Evolutionary conservation across 805 yeast genomes (phyloP).

Genomic region (Suhomyces kilbournensis): DNA sequence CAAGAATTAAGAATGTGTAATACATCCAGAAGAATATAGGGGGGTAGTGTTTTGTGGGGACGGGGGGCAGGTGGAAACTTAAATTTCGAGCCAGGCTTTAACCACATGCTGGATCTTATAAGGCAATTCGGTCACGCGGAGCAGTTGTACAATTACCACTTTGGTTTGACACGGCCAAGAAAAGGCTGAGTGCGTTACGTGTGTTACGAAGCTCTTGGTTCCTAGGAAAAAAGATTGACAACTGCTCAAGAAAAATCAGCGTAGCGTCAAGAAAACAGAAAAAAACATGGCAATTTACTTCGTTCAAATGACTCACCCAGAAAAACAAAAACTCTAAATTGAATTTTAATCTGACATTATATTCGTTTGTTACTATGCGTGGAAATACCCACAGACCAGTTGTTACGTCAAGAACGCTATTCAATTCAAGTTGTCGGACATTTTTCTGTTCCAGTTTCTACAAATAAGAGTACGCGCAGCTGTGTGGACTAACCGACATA

Average conservation of each 20-base stretch:
- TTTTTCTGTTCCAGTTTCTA: not conserved
- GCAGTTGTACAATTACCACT: not conserved
- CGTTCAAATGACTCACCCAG: not conserved
- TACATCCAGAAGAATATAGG: not conserved
- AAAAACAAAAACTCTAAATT: not conserved
- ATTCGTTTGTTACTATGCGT: not conserved
- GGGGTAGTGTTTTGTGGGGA: not conserved
- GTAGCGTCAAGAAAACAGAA: not conserved
- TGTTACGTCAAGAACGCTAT: not conserved
- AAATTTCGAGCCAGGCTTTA: not conserved
- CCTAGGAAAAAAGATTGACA: not conserved
- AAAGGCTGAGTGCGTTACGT: no score
- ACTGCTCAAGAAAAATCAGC: not conserved
- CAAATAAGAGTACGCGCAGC: not conserved
- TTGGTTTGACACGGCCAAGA: not conserved
- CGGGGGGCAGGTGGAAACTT: not conserved
- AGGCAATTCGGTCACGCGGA: not conserved
- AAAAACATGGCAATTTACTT: not conserved
- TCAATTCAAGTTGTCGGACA: not conserved
- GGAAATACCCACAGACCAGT: not conserved
- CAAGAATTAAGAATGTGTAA: not conserved
- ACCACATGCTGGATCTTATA: not conserved
- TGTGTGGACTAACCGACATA: not conserved
- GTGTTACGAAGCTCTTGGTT: not conserved
- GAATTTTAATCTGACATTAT: no score